A percentile compares a stretch with the other conserved stretches of the same genome.
Conservation (phyloP, 179 eudicot genomes). For the Vitellaria paradoxa region DNA sequence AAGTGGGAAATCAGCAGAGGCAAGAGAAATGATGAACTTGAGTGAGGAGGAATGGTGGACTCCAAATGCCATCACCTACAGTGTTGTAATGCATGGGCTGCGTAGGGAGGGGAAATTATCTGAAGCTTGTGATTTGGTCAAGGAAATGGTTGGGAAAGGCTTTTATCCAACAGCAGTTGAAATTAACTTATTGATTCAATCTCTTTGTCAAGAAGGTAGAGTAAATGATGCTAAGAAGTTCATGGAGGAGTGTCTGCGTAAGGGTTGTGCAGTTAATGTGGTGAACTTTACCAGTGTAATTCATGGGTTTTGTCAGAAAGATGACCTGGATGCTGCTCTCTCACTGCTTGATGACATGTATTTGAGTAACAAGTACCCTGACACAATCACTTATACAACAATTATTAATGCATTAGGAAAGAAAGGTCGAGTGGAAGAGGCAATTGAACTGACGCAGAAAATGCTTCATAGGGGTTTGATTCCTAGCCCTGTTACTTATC, state of each 20-base stretch:
- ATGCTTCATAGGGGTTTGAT: constrained; percentile 64
- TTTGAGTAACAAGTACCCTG: constrained; percentile 69
- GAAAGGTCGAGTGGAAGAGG: constrained; percentile 61
- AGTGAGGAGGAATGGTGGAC: constrained; percentile 88
- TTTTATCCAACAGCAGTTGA: constrained; percentile 73
- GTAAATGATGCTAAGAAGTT: constrained; percentile 63
- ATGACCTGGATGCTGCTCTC: constrained; percentile 60
- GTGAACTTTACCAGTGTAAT: constrained; percentile 75
- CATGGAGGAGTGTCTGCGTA: constrained; percentile 68
- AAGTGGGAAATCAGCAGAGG: constrained; percentile 63
- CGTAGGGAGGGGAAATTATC: constrained; percentile 64
- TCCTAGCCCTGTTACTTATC: constrained; percentile 78
- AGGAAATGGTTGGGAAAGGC: constrained; percentile 77
- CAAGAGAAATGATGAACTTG: constrained; percentile 64
- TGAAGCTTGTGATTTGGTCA: constrained; percentile 62
- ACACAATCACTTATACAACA: constrained; percentile 65
- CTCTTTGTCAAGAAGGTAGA: constrained; percentile 64
- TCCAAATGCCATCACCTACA: constrained; percentile 77
- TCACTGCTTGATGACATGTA: constrained; percentile 93
- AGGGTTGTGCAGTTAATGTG: constrained; percentile 75
- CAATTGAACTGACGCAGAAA: constrained; percentile 53
- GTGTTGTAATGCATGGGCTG: constrained; percentile 75
- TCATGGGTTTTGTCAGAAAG: constrained; percentile 71
- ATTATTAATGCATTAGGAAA: constrained; percentile 60
- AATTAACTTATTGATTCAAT: constrained; percentile 61